Conservation (phyloP, 352 stramenopile genomes). For the Phytophthora hibernalis region DNA sequence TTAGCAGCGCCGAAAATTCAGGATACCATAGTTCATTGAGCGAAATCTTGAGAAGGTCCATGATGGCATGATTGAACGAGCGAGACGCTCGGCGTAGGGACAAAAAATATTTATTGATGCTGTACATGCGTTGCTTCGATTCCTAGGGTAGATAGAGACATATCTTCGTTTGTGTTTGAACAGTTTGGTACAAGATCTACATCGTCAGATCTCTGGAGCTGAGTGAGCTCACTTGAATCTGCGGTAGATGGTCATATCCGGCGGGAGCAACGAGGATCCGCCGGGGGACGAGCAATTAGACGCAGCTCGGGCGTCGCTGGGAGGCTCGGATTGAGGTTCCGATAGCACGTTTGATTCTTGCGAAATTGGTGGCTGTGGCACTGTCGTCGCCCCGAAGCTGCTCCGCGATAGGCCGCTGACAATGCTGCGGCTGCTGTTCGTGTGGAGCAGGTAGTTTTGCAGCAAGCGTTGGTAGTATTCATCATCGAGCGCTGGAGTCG, state of each 20-base stretch:
- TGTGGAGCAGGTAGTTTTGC: slow-evolving; percentile 66
- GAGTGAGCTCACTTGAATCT: slow-evolving; percentile 30
- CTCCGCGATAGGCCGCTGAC: slow-evolving; percentile 50
- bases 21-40: no score
- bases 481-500: slow-evolving; percentile 46
- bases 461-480: slow-evolving; percentile 76
- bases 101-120: slow-evolving; percentile 37
- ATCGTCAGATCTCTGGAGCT: slow-evolving; percentile 3
- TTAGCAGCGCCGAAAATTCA: neutral
- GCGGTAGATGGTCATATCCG: slow-evolving; percentile 27
- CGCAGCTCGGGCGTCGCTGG: slow-evolving; percentile 26
- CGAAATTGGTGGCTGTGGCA: slow-evolving; percentile 31
- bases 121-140: slow-evolving; percentile 28
- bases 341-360: slow-evolving; percentile 37
- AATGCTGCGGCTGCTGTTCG: slow-evolving; percentile 56
- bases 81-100: slow-evolving; percentile 6
- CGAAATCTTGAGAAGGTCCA: no score
- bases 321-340: slow-evolving; percentile 29
- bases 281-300: slow-evolving; percentile 22
- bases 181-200: slow-evolving; percentile 39
- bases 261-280: slow-evolving; percentile 16
- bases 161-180: slow-evolving; percentile 31
- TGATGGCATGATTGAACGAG: neutral
- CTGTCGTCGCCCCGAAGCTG: slow-evolving; percentile 34
- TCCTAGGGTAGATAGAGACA: slow-evolving; percentile 19